Percentiles rank a stretch among this genome's conserved stretches.
These are phyloP conservation scores for Fonsecaea nubica DNA, from an alignment of 2,329 filamentous ascomycete species.

Conservation along the genomic window DNA sequence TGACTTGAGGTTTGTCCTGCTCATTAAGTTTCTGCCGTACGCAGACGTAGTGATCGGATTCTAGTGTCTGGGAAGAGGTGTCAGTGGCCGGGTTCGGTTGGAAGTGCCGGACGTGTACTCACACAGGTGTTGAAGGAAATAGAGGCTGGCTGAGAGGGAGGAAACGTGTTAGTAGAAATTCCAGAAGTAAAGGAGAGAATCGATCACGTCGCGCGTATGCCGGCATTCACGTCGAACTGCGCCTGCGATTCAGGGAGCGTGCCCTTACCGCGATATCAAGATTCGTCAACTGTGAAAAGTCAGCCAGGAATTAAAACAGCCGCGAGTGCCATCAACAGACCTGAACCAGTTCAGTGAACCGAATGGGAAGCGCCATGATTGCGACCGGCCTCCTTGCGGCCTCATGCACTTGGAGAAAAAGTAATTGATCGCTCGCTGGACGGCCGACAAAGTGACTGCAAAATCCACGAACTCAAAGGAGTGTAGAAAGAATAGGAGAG, in stretches of 20 bases:
- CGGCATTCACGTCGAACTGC: slow-evolving; percentile 1
- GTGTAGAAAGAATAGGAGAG: slow-evolving; percentile 29
- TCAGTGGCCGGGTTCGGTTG: slow-evolving; percentile 38
- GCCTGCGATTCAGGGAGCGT: slow-evolving; percentile 34
- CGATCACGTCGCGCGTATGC: slow-evolving; percentile 4
- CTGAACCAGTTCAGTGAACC: slow-evolving; percentile 90
- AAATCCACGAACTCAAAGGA: slow-evolving; percentile 29
- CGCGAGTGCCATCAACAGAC: slow-evolving; percentile 51
- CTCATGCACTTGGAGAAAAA: slow-evolving; percentile 37
- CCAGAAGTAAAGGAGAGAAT: background rate
- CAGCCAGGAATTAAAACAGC: slow-evolving; percentile 32
- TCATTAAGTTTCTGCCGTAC: slow-evolving; percentile 92
- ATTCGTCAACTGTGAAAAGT: slow-evolving; percentile 59
- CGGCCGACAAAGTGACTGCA: slow-evolving; percentile 10
- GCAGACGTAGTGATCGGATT: slow-evolving; percentile 96
- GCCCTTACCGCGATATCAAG: slow-evolving; percentile 61
- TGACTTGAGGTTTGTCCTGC: slow-evolving; percentile 84
- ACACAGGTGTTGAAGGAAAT: slow-evolving; percentile 91
- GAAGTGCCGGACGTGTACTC: slow-evolving; percentile 50
- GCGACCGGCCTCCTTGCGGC: slow-evolving; percentile 43
- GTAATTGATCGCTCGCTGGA: slow-evolving; percentile 22
- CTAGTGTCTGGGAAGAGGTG: slow-evolving; percentile 73
- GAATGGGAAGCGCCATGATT: slow-evolving; percentile 76
- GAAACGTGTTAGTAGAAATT: slow-evolving; percentile 40
- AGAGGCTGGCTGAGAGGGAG: slow-evolving; percentile 63